phyloP scores from a whole-genome alignment of 1,139 yeast genomes.

The Zygoascus hellenicus region DNA sequence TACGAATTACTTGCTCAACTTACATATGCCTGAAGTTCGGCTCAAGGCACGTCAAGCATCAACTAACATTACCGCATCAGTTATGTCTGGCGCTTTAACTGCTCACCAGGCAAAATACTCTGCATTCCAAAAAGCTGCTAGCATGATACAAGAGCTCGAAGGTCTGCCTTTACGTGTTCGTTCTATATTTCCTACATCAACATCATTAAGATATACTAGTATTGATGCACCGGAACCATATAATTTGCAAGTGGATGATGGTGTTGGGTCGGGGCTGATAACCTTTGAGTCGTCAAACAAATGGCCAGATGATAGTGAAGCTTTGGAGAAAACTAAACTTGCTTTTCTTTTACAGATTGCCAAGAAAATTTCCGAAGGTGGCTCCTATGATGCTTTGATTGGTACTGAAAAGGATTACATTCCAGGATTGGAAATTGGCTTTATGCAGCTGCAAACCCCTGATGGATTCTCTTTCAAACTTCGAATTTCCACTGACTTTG shows the following conservation, averaged over 20 bases:
- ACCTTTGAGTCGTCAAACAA: constrained; percentile 86
- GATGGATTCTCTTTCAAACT: constrained; percentile 82
- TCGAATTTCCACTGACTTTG: constrained; percentile 73
- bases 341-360: constrained; percentile 77
- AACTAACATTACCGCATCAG: constrained; percentile 9
- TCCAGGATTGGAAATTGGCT: constrained; percentile 48
- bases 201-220: constrained; percentile 71
- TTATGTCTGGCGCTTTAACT: constrained; percentile 9
- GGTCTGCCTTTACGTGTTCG: constrained; percentile 70
- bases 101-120: constrained; percentile 49
- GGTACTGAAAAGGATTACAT: constrained; percentile 52
- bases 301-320: constrained; percentile 91
- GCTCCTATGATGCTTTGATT: constrained; percentile 51
- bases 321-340: constrained; percentile 82
- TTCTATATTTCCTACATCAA: constrained; percentile 59
- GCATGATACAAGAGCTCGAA: constrained; percentile 42
- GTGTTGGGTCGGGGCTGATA: constrained; percentile 70
- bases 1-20: constrained; percentile 53
- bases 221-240: constrained; percentile 76
- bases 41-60: constrained; percentile 15
- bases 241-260: constrained; percentile 63
- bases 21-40: constrained; percentile 44
- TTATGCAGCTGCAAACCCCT: constrained; percentile 66
- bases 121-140: constrained; percentile 64
- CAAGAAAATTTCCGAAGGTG: constrained; percentile 44